Base-by-base conservation (phyloP, 2,329 filamentous ascomycete species). In the Colletotrichum sp. region DNA sequence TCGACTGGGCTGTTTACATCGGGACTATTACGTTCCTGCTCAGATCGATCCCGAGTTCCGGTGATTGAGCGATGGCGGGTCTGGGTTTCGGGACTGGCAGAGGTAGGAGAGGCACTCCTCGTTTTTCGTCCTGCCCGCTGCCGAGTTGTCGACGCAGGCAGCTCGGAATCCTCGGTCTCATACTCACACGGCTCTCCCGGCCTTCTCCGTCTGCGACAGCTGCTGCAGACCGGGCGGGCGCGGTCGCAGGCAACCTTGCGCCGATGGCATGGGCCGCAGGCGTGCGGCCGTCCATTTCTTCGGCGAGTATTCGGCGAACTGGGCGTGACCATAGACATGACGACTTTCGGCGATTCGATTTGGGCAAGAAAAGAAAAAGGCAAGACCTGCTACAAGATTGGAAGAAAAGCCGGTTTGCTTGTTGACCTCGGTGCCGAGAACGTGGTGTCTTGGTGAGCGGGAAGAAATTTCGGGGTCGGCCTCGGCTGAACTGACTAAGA, bases 401-500 rank as follows among this genome's bases (percentile, higher is more conserved):
- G 55, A 58, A 58, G 55, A 58, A 58, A 58, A 10, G 8, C 0
- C 22, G 55, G 22, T 27, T 58, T 58, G 15, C 55, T 58, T 52
- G 6, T 28, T 4, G 55, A 10, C 0, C 15, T 30, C 55, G 27
- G 25, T 16, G 18, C 27, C 27, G 55, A 52, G 10, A 52, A 13
- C 12, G 43, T 52, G 43, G n/a, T 52, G 43, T 13, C 2, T 48
- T 52, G n/a, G 10, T 52, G n/a, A 52, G 43, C n/a, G n/a, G 43
- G 6, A 52, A 52, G 43, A 52, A 25, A 58, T 27, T 58, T 58
- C 55, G 55, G 55, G 55, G 55, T 58, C 55, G 55, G 55, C 55
- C 55, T 58, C 55, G 55, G 55, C 55, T 30, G 25, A 16, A 18
- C 55, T 58, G 25, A 58, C 55, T 30, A 27, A 27, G 27, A 15